Conservation (phyloP, 352 stramenopile species). For the Phytophthora sansomeana region DNA sequence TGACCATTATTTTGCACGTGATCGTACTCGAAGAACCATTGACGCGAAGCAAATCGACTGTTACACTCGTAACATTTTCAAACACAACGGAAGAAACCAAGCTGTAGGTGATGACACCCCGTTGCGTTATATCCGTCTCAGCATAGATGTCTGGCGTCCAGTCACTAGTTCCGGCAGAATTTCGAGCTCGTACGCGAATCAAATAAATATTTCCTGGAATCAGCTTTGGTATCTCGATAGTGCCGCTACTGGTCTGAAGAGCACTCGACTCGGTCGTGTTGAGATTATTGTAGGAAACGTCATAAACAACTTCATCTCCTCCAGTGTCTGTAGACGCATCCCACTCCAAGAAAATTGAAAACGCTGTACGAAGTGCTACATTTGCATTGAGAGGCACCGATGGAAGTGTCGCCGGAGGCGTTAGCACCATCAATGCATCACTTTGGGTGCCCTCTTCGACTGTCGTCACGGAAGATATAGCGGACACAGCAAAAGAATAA, state of each 20-base stretch:
- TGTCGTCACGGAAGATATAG: slow-evolving; percentile 31
- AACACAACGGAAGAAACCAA: slow-evolving; percentile 33
- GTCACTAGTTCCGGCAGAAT: slow-evolving; percentile 43
- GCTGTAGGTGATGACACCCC: slow-evolving; percentile 45
- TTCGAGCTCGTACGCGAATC: slow-evolving; percentile 44
- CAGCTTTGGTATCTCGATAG: slow-evolving; percentile 35
- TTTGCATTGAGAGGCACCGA: slow-evolving; percentile 45
- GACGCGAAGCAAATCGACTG: slow-evolving; percentile 48
- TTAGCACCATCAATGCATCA: slow-evolving; percentile 29
- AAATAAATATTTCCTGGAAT: slow-evolving; percentile 46
- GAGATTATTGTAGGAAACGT: slow-evolving; percentile 36
- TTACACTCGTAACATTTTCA: slow-evolving; percentile 50
- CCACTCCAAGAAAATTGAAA: slow-evolving; percentile 54
- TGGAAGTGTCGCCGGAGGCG: slow-evolving; percentile 41
- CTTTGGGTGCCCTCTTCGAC: slow-evolving; percentile 53
- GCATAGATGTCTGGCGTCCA: slow-evolving; percentile 41
- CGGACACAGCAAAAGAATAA: slow-evolving; percentile 48
- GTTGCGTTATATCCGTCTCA: slow-evolving; percentile 56
- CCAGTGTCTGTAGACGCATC: slow-evolving; percentile 47
- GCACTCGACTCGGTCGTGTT: neutral
- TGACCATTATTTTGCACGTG: slow-evolving; percentile 43
- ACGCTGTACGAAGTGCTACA: slow-evolving; percentile 27
- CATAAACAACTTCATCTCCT: slow-evolving; percentile 46
- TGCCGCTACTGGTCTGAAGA: neutral
- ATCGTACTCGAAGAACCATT: slow-evolving; percentile 58